Evolutionary conservation across 2,329 filamentous ascomycete species (phyloP).

Genomic region (Pseudogymnoascus sp.): DNA sequence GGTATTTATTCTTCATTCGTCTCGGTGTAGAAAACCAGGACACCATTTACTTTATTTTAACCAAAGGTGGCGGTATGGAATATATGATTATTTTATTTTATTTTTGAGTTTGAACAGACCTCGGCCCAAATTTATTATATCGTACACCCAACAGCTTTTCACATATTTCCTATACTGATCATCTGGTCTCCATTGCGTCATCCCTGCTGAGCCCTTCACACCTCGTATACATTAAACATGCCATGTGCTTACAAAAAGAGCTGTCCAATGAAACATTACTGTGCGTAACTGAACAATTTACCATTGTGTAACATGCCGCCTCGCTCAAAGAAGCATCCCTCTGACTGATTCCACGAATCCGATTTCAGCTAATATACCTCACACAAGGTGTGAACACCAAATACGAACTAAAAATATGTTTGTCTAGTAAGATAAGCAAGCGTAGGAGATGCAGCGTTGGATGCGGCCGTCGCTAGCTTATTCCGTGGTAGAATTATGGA

Average conservation of each 20-base stretch:
- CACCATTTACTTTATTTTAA: not conserved
- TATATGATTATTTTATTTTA: not conserved
- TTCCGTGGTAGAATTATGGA: not conserved
- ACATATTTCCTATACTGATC: not conserved
- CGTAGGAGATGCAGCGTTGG: not conserved
- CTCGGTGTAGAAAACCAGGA: not conserved
- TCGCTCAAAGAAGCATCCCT: not conserved
- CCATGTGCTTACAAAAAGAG: not conserved
- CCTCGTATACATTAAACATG: too few species aligned
- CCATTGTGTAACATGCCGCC: not conserved
- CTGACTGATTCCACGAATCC: not conserved
- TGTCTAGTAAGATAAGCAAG: not conserved
- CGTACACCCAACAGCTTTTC: too few species aligned
- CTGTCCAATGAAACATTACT: not conserved
- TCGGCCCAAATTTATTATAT: not conserved
- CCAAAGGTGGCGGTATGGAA: not conserved
- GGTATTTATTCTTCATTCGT: not conserved
- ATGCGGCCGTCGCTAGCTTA: not conserved
- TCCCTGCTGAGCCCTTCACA: too few species aligned
- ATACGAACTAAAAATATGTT: not conserved
- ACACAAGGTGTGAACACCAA: not conserved
- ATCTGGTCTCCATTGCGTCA: too few species aligned
- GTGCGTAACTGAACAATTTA: not conserved
- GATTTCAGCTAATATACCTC: not conserved
- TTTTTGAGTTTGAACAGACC: not conserved